Base-by-base conservation (phyloP, 805 yeast species). In the Pichia rugopelliculosa region DNA sequence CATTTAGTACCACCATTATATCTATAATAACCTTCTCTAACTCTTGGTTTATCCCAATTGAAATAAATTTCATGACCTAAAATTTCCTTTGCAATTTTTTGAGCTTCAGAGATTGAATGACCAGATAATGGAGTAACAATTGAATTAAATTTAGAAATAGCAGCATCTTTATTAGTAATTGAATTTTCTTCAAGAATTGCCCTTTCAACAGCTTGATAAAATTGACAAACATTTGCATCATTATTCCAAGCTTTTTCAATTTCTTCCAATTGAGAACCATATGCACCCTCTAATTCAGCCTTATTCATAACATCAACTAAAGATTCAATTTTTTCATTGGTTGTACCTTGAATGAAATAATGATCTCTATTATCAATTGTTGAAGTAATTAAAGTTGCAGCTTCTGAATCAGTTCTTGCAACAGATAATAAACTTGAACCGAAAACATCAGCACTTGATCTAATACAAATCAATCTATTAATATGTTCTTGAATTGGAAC, bases 401-500 rank as follows among this genome's bases (percentile, higher is more conserved):
- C 97, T 73, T 91, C 98, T 47, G 96, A 87, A 69, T 91, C 98
- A 36, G 97, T 89, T 74, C 98, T 82, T 45, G 97, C 97, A 60
- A 91, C 95, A 55, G 83, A 78, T 54, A 91, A 71, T 63, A 91
- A 76, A 62, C 89, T 89, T 39, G 89, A 78, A 45, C 95, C 93
- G 71, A 87, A 80, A 53, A 90, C 85, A 70, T 91, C 98, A 42
- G 97, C 96, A 61, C 95, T 81, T 53, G 96, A 88, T 70, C 98
- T 84, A 61, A 91, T 87, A 43, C 97, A 95, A 55, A 88, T 83
- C 66, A 91, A 76, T 68, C 98, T 81, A 73, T 87, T 89, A 70
- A 91, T 87, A 71, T 91, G 98, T 73, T 91, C 98, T 71, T 89
- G 96, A 51, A 89, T 93, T 54, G 98, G 98, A 53, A 91, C 96